phyloP scores from a whole-genome alignment of 345 rosid species.

The Salix koriyanagi region DNA sequence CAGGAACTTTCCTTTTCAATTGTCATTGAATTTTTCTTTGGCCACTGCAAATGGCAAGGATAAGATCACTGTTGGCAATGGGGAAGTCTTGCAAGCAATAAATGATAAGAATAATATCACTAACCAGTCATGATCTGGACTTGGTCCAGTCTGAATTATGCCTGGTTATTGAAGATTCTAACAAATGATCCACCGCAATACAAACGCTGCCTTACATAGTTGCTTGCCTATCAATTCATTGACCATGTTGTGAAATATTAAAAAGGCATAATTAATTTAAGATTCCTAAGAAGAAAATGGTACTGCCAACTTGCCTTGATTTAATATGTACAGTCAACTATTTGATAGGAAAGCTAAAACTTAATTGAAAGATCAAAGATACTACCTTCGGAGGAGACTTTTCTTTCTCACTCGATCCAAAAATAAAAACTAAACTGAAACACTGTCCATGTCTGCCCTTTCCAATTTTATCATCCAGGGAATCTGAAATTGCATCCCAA shows the following conservation, averaged over 20 bases:
- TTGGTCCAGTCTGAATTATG: no score
- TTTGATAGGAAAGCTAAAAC: background rate
- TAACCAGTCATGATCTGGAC: no score
- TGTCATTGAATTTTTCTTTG: background rate
- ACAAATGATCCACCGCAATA: background rate
- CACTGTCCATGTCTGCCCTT: no score
- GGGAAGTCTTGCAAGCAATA: no score
- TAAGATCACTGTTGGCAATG: background rate
- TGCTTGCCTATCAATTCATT: no score
- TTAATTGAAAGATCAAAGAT: background rate
- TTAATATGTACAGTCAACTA: background rate
- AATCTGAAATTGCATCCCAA: no score
- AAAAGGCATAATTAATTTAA: no score
- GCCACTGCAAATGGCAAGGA: background rate
- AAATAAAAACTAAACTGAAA: no score
- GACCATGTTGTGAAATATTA: no score
- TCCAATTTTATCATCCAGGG: no score
- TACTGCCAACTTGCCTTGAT: background rate
- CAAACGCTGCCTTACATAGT: no score
- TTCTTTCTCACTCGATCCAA: background rate
- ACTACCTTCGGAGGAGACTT: background rate
- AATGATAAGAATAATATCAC: no score
- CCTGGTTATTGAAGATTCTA: background rate
- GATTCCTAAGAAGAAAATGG: background rate
- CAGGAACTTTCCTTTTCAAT: background rate